phyloP scores from a whole-genome alignment of 345 rosid genomes.

The Pistacia atlantica region DNA sequence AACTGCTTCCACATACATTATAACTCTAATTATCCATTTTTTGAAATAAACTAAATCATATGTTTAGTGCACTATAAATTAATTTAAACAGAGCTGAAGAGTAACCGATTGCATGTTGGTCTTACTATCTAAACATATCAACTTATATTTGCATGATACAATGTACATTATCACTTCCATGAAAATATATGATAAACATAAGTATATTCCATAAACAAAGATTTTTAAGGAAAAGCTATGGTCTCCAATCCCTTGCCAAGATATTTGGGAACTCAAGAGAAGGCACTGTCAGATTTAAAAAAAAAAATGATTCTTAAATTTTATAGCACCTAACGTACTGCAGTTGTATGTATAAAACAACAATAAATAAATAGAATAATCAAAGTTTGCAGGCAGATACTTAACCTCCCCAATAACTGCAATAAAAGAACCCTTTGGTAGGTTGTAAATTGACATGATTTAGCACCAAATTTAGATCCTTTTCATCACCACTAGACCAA shows the following conservation, averaged over 20 bases:
- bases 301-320: neutral
- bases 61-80: neutral
- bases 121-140: neutral
- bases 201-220: neutral
- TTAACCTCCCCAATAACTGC: slow-evolving; percentile 87
- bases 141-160: neutral
- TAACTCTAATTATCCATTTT: no score
- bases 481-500: slow-evolving; percentile 61
- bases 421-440: slow-evolving; percentile 69
- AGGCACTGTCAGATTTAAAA: neutral
- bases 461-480: slow-evolving; percentile 50
- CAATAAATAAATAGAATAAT: neutral
- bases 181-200: neutral
- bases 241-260: neutral
- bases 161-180: neutral
- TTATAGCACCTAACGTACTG: neutral
- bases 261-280: neutral
- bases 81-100: neutral
- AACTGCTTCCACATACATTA: no score
- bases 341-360: neutral
- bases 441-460: slow-evolving; percentile 53
- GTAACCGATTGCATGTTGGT: neutral
- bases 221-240: neutral
- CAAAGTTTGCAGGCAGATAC: slow-evolving; percentile 11
- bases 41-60: no score